Evolutionary conservation across 179 eudicot genomes (phyloP), one percentile per base, ranked within the genome.

Genomic region (Spergularia azorica): DNA sequence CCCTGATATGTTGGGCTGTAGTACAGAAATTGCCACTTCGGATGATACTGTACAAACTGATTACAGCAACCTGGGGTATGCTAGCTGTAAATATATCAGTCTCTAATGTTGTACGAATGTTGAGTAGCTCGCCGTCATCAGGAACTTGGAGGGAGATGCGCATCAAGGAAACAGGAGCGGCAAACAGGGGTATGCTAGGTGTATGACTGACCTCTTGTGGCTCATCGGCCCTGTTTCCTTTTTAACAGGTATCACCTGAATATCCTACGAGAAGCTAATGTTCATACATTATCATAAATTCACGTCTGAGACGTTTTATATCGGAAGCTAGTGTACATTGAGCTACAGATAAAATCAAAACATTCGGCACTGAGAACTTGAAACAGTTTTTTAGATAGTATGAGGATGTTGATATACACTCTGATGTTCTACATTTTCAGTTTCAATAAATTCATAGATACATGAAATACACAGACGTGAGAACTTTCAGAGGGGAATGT

Each of bases 401-500:
- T 63, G 20, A 16, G 16, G 54, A 13, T 13, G 10, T 26, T 41
- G 15, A 39, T 43, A 4, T 43, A 43, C 48, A 43, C 6, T 43
- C 38, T 18, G n/a, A 50, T 48, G 13, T 46, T 50, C 58, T 26
- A 26, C 32, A 26, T 2, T 26, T 26, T 26, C 32, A 26, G 32
- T 26, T 26, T 26, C 32, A 26, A 26, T 26, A 2, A 26, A 26
- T 26, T 26, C 32, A 26, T 26, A 26, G 16, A 26, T 80, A 70
- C 32, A 78, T 57, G 48, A 48, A 10, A 38, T 13, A 18, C 21
- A 0, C 0, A 39, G 12, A 65, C 32, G 14, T n/a, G 11, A 17
- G 20, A 4, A 56, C 12, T 39, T 68, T 91, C 84, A 95, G 18
- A 95, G 97, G 32, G 98, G 97, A 76, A 95, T 56, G 82, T 95